Evolutionary conservation across 305 asterid genomes (phyloP).

Genomic region (Salvia sclarea): DNA sequence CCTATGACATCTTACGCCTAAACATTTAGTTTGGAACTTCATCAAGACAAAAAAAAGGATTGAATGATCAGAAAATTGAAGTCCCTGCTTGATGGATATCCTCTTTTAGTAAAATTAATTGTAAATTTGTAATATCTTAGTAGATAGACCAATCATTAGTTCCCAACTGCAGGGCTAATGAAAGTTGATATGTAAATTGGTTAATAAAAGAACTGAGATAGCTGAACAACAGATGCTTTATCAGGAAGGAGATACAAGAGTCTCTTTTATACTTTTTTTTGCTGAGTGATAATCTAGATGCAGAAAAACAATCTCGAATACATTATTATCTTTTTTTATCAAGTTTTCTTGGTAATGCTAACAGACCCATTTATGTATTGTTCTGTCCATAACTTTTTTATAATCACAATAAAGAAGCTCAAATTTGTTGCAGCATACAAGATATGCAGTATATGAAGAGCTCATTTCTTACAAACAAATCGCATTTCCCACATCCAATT

Average conservation of each 20-base stretch:
- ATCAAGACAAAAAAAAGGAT: constrained; percentile 21
- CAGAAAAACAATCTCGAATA: not conserved
- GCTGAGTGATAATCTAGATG: not conserved
- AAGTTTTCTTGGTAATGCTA: not conserved
- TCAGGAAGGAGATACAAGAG: not conserved
- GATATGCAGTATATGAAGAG: constrained; percentile 13
- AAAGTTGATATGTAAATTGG: not conserved
- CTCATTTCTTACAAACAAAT: constrained; percentile 25
- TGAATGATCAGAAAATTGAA: not conserved
- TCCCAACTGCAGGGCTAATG: not conserved
- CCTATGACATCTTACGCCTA: constrained; percentile 14
- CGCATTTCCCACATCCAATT: constrained; percentile 22
- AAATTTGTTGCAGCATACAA: constrained; percentile 2
- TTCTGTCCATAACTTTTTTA: not conserved
- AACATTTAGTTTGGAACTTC: not conserved
- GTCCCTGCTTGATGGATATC: constrained; percentile 18
- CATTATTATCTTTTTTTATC: not conserved
- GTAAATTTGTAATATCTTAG: not conserved
- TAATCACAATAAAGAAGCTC: not conserved
- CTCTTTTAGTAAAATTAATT: not conserved
- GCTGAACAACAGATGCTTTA: not conserved
- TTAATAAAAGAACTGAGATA: not conserved
- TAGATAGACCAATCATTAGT: not conserved
- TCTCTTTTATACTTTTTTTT: not conserved
- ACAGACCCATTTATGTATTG: constrained; percentile 9